Conservation (phyloP, 1,284 basidiomycete genomes). For the Ceratobasidium sp. region DNA sequence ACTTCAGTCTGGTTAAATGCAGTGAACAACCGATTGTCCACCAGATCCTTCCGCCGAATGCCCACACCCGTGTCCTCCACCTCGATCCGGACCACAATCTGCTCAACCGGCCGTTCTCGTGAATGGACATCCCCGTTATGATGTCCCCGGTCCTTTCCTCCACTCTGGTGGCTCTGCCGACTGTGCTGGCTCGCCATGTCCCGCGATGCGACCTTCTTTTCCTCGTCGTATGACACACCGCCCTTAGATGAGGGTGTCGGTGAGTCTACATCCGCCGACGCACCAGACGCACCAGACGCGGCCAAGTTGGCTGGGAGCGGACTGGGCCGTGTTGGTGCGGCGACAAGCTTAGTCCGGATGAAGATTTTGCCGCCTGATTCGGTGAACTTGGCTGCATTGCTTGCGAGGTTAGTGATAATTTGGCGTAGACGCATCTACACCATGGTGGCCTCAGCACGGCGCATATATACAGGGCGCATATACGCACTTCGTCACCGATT, state of each 20-base stretch:
- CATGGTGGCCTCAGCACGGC: not conserved
- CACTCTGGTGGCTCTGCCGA: slow-evolving; percentile 6
- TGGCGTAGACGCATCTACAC: slow-evolving; percentile 74
- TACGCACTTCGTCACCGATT: slow-evolving; percentile 70
- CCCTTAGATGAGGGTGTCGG: not conserved
- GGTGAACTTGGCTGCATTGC: slow-evolving; percentile 70
- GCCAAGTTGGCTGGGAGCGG: slow-evolving; percentile 19
- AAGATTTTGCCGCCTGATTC: slow-evolving; percentile 73
- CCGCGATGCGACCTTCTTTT: not conserved
- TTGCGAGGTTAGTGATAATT: slow-evolving; percentile 80
- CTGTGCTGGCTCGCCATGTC: slow-evolving; percentile 3
- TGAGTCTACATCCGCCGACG: not conserved
- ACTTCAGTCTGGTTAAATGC: slow-evolving; percentile 68
- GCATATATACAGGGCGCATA: slow-evolving; percentile 16
- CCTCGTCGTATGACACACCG: not conserved
- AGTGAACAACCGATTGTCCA: slow-evolving; percentile 75
- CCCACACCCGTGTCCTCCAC: too few relatives aligned
- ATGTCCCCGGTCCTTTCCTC: slow-evolving; percentile 9
- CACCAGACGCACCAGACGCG: slow-evolving; percentile 20
- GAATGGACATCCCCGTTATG: not conserved
- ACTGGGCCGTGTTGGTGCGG: slow-evolving; percentile 62
- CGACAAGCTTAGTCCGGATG: slow-evolving; percentile 66
- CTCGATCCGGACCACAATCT: slow-evolving; percentile 81
- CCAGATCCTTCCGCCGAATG: slow-evolving; percentile 74
- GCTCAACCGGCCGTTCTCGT: slow-evolving; percentile 57